These are phyloP conservation scores for Effrenium voratum DNA, from an alignment of 73 alveolate genomes.

Conservation along the genomic window DNA sequence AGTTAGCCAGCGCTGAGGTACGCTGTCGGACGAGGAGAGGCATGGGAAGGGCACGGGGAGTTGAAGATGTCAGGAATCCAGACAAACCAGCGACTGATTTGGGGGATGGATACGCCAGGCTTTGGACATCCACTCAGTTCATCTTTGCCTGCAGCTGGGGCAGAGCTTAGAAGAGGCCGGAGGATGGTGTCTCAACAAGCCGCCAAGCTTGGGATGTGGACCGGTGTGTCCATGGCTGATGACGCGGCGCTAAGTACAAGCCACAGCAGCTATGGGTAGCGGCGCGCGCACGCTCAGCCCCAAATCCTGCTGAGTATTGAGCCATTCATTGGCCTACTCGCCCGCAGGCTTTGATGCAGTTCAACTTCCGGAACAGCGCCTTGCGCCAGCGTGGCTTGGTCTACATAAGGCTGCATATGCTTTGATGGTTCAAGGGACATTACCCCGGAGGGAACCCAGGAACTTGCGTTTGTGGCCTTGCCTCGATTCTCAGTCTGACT, in stretches of 20 bases:
- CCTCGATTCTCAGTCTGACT: too few relatives aligned
- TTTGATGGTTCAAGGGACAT: too few relatives aligned
- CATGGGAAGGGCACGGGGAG: too few relatives aligned
- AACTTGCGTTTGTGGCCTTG: too few relatives aligned
- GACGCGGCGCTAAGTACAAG: not conserved
- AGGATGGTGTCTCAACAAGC: not conserved
- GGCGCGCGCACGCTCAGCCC: too few relatives aligned
- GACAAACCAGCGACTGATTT: too few relatives aligned
- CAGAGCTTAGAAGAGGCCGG: constrained; percentile 68
- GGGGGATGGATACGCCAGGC: constrained; percentile 29
- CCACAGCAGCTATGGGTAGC: not conserved
- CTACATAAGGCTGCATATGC: too few relatives aligned
- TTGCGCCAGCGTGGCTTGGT: constrained; percentile 47
- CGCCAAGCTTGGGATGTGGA: not conserved
- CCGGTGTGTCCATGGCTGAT: too few relatives aligned
- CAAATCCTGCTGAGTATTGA: too few relatives aligned
- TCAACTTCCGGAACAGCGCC: constrained; percentile 77
- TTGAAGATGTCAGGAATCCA: too few relatives aligned
- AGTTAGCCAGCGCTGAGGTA: not conserved
- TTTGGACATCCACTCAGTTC: constrained; percentile 56
- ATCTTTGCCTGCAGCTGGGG: constrained; percentile 62
- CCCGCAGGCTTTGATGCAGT: constrained; percentile 69
- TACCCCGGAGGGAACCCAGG: too few relatives aligned
- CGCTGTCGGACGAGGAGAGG: too few relatives aligned
- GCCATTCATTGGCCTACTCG: not conserved